Evolutionary conservation across 1,284 basidiomycete species (phyloP), one percentile per base, ranked within the genome.

Genomic region (Pseudozyma flocculosa): DNA sequence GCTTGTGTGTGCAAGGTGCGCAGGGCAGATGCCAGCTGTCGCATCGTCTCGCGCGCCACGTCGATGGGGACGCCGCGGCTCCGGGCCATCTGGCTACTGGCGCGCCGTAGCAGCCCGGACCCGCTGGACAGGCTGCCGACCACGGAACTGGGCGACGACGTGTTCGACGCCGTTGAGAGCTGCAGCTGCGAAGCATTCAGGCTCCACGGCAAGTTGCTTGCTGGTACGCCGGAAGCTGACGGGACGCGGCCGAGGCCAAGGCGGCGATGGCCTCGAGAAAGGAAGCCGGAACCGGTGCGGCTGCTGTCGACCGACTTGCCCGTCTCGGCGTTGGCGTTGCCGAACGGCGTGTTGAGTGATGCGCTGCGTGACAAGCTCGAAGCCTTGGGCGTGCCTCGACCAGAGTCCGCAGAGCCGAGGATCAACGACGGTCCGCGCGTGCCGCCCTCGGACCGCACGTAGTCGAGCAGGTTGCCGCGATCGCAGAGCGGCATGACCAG

Each of bases 11-110:
- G 93, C 70, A 98, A 80, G 77, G 92, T 93, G 50, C 85, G 82
- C 64, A 96, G 81, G 13, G 91, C 93, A 42, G 87, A 83, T 30
- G 92, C 89, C 52, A 96, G 85, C 79, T 95, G 92, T 43, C 87
- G 84, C 77, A 96, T 93, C 83, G 92, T 88, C 81, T 87, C 88
- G 46, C 89, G 86, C 0, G 86, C 89, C 54, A 90, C 55, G 38
- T 51, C 49, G 22, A 79, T 50, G 19, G 67, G 63, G 2, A 73
- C 34, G 39, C 71, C 71, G 22, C 61, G 63, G 34, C 66, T 69
- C 32, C 65, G 56, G 11, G 54, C 24, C 4, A 41, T 22, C 15
- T 38, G 38, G 53, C 63, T 61, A 26, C 26, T 47, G 9, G 61
- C 50, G 17, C 53, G 53, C 9, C 61, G 65, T 11, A 61, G 41